These are phyloP conservation scores for Plicaturopsis crispa DNA, from an alignment of 768 basidiomycete genomes.

Conservation along the genomic window DNA sequence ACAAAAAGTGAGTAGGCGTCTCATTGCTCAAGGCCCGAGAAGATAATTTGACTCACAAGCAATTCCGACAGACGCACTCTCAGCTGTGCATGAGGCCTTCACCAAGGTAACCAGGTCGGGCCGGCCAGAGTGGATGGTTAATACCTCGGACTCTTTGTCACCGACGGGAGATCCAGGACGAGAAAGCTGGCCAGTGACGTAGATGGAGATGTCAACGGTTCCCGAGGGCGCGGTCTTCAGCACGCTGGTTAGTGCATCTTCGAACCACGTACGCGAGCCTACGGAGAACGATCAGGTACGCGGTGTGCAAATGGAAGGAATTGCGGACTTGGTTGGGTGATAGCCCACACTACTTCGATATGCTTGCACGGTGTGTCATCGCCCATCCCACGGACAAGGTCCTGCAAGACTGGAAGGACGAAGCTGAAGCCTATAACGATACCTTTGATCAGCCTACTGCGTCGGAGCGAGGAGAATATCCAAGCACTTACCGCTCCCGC, in stretches of 20 bases:
- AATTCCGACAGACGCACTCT: constrained; percentile 16
- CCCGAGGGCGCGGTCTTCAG: background rate
- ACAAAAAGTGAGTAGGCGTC: constrained; percentile 1
- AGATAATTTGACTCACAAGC: constrained; percentile 13
- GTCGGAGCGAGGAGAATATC: background rate
- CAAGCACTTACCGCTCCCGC: constrained; percentile 22
- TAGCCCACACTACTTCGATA: constrained; percentile 17
- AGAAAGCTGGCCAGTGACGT: constrained; percentile 3
- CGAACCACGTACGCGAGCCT: constrained; percentile 16
- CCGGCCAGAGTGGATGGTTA: constrained; percentile 8
- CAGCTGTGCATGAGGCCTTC: constrained; percentile 9
- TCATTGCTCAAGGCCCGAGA: background rate
- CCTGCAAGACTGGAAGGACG: constrained; percentile 18
- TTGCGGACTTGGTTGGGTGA: constrained; percentile 12
- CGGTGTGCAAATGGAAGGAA: background rate
- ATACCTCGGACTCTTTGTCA: constrained; percentile 1
- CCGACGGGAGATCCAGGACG: constrained; percentile 4
- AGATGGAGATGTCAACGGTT: background rate
- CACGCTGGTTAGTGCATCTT: constrained; percentile 7
- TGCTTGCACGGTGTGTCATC: constrained; percentile 10
- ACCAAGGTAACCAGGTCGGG: constrained; percentile 14
- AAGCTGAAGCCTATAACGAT: constrained; percentile 15
- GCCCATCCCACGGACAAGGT: constrained; percentile 12
- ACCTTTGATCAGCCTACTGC: background rate
- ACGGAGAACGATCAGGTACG: background rate